These are phyloP conservation scores for Trichophyton schoenleinii DNA, from an alignment of 2,329 filamentous ascomycete genomes.

Conservation along the genomic window DNA sequence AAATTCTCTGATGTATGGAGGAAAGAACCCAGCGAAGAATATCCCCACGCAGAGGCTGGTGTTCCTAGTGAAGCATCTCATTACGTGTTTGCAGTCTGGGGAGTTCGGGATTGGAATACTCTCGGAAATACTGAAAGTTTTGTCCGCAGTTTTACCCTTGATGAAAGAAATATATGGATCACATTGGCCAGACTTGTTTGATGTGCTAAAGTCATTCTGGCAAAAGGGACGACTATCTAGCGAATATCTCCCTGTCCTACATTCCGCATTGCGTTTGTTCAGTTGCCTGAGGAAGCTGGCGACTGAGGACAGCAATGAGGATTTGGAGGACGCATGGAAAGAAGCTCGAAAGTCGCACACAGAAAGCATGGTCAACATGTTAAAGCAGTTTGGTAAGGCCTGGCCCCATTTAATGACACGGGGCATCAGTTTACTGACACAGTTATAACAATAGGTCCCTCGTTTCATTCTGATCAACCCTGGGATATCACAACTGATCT, in stretches of 20 bases:
- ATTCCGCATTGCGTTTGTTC: slow-evolving; percentile 62
- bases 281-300: slow-evolving; percentile 48
- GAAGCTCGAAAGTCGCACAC: slow-evolving; percentile 49
- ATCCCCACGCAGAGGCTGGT: slow-evolving; percentile 54
- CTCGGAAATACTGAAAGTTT: slow-evolving; percentile 31
- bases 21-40: slow-evolving; percentile 34
- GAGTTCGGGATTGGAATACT: slow-evolving; percentile 33
- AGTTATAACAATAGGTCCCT: slow-evolving; percentile 26
- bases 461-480: slow-evolving; percentile 49
- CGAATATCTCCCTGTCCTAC: slow-evolving; percentile 48
- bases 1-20: slow-evolving; percentile 41
- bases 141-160: slow-evolving; percentile 52
- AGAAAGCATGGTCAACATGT: slow-evolving; percentile 36
- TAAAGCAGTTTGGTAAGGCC: slow-evolving; percentile 29
- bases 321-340: slow-evolving; percentile 62
- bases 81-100: slow-evolving; percentile 55
- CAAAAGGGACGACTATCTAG: slow-evolving; percentile 37
- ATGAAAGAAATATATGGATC: slow-evolving; percentile 76
- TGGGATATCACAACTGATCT: slow-evolving; percentile 63
- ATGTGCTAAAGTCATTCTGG: slow-evolving; percentile 49
- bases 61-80: slow-evolving; percentile 69
- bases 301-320: slow-evolving; percentile 59
- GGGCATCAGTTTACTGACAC: neutral
- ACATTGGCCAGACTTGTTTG: slow-evolving; percentile 62
- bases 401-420: neutral